phyloP scores from a whole-genome alignment of 2,329 filamentous ascomycete genomes.

The Epicoccum nigrum region DNA sequence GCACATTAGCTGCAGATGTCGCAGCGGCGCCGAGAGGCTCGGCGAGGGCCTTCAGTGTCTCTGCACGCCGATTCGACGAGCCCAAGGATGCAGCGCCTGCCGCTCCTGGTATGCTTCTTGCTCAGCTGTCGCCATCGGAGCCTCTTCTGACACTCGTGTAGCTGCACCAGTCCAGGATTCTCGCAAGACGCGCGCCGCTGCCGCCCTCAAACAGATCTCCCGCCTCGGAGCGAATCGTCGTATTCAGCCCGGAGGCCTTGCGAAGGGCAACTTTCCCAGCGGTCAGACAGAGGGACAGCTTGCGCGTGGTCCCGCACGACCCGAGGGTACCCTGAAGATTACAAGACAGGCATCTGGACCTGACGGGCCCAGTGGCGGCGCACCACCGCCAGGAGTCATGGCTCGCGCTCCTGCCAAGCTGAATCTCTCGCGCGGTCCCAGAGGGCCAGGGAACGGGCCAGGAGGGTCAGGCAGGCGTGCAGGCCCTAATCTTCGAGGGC shows the following conservation, averaged over 20 bases:
- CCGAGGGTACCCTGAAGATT: conserved; percentile 29
- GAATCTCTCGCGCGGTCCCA: conserved; percentile 20
- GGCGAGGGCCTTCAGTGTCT: conserved; percentile 35
- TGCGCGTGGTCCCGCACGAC: conserved; percentile 18
- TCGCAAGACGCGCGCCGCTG: conserved; percentile 34
- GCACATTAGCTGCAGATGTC: conserved; percentile 29
- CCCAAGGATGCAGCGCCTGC: conserved; percentile 25
- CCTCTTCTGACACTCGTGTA: conserved; percentile 18
- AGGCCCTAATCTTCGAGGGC: conserved; percentile 38
- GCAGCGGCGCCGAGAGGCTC: conserved; percentile 24
- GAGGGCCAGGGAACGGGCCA: conserved; percentile 9
- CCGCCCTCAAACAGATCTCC: conserved; percentile 34
- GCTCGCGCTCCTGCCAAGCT: conserved; percentile 39
- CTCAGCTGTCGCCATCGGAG: background rate
- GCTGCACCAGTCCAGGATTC: conserved; percentile 23
- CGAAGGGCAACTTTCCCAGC: conserved; percentile 29
- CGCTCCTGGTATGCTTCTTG: conserved; percentile 26
- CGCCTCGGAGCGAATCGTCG: conserved; percentile 31
- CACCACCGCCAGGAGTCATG: conserved; percentile 35
- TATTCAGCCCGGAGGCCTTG: conserved; percentile 24
- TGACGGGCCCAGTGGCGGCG: background rate
- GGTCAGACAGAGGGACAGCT: conserved; percentile 21
- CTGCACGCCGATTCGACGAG: conserved; percentile 35
- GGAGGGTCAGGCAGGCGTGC: conserved; percentile 16
- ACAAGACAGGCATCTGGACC: conserved; percentile 15